A percentile compares a stretch with the other conserved stretches of the same genome.
These are phyloP conservation scores for Aspergillus ibericus DNA, from an alignment of 2,329 filamentous ascomycete species.

Conservation along the genomic window DNA sequence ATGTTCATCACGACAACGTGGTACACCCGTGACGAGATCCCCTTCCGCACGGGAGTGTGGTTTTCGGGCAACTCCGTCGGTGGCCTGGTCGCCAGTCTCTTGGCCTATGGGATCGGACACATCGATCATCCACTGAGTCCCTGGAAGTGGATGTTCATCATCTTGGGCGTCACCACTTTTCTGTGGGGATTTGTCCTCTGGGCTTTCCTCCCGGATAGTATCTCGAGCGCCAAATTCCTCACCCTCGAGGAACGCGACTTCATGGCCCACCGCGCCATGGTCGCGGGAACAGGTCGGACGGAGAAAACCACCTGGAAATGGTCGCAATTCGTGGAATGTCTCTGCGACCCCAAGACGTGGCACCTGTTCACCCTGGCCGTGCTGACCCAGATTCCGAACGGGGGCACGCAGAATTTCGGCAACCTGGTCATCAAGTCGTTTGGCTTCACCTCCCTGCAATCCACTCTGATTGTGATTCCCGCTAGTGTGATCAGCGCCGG, in stretches of 20 bases:
- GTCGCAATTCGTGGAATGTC: slow-evolving; percentile 55
- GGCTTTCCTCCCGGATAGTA: slow-evolving; percentile 53
- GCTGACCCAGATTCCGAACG: slow-evolving; percentile 58
- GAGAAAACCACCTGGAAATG: slow-evolving; percentile 48
- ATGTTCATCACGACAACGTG: slow-evolving; percentile 59
- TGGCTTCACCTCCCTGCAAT: slow-evolving; percentile 56
- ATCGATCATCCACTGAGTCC: slow-evolving; percentile 48
- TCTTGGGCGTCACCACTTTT: slow-evolving; percentile 54
- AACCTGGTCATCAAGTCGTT: slow-evolving; percentile 60
- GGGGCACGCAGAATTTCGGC: slow-evolving; percentile 46
- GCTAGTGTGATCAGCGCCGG: slow-evolving; percentile 51
- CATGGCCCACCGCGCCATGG: slow-evolving; percentile 19
- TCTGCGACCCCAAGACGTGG: slow-evolving; percentile 62
- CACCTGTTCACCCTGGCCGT: slow-evolving; percentile 56
- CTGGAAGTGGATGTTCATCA: slow-evolving; percentile 61
- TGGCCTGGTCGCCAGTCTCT: slow-evolving; percentile 26
- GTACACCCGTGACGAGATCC: slow-evolving; percentile 60
- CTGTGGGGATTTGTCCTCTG: slow-evolving; percentile 53
- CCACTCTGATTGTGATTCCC: slow-evolving; percentile 57
- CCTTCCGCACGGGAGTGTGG: slow-evolving; percentile 57
- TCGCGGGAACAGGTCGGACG: slow-evolving; percentile 17
- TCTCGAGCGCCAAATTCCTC: slow-evolving; percentile 60
- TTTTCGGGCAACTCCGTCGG: slow-evolving; percentile 39
- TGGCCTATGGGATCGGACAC: slow-evolving; percentile 58
- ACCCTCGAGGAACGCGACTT: slow-evolving; percentile 53